Conservation (phyloP, 371 early-diverging fungal species). For the Fennellomyces sp. region DNA sequence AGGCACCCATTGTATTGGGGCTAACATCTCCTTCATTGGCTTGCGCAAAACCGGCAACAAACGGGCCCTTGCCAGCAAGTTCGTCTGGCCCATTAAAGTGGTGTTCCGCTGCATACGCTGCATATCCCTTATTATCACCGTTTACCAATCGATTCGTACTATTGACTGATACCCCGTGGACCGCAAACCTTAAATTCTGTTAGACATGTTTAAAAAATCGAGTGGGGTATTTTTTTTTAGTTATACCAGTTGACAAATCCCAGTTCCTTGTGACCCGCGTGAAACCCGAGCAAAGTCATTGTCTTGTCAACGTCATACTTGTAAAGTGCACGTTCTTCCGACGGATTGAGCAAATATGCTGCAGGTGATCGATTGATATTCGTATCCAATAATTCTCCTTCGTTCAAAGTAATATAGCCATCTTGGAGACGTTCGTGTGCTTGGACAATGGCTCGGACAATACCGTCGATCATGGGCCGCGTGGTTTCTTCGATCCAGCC, state of each 20-base stretch:
- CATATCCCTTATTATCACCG: constrained; percentile 77
- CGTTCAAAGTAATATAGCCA: constrained; percentile 28
- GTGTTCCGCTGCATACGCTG: constrained; percentile 56
- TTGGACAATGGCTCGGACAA: constrained; percentile 51
- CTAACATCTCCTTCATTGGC: constrained; percentile 70
- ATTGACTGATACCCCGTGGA: constrained; percentile 68
- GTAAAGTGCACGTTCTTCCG: constrained; percentile 55
- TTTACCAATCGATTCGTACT: constrained; percentile 54
- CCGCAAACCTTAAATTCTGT: constrained; percentile 78
- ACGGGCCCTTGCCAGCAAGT: constrained; percentile 26
- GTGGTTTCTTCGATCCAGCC: constrained; percentile 57
- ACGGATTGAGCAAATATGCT: constrained; percentile 64
- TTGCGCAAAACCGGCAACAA: constrained; percentile 71
- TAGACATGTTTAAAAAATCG: constrained; percentile 10
- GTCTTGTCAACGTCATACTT: constrained; percentile 57
- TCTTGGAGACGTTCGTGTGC: constrained; percentile 56
- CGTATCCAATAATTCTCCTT: constrained; percentile 50
- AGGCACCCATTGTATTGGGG: constrained; percentile 64
- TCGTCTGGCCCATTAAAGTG: constrained; percentile 21
- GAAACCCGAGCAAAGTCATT: constrained; percentile 52
- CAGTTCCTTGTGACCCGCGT: constrained; percentile 25
- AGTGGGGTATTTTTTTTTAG: neutral
- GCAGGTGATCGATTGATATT: constrained; percentile 64
- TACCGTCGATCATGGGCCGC: constrained; percentile 60
- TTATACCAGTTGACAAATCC: constrained; percentile 45